Evolutionary conservation across 2,329 filamentous ascomycete genomes (phyloP), one percentile per base, ranked within the genome.

Genomic region (Scedosporium boydii): DNA sequence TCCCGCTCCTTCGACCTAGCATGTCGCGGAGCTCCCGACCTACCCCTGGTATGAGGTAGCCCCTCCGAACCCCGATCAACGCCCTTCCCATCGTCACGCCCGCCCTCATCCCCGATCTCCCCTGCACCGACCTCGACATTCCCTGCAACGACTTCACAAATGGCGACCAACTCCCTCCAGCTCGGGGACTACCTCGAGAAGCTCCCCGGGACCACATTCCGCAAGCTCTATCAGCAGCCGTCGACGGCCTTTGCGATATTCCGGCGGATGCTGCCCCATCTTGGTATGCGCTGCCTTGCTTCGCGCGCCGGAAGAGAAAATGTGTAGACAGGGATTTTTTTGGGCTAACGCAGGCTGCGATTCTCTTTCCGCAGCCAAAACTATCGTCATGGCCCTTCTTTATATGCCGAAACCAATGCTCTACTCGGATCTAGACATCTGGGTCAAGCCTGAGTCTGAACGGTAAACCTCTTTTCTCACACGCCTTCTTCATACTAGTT

Each of bases 161-260:
- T 82, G 80, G 78, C 80, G 69, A 74, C 73, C 73, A 75, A 71
- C 67, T 71, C 75, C 42, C 79, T 85, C 65, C 81, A 84, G 66
- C 82, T 87, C 64, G 90, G 93, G 72, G 93, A 97, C 72, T 98
- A 96, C 77, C 87, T 98, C 73, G 93, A 98, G 82, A 87, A 88
- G 73, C 87, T 96, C 70, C 90, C 90, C 59, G 91, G 93, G 66
- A 91, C 90, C 51, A 96, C 91, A 42, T 96, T 98, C 75, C 86
- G 87, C 72, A 89, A 91, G 75, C 83, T 99, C 56, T 99, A 99
- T 81, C 89, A 93, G 77, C 93, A 97, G 80, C 95, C 95, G 34
- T 96, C 93, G 51, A 96, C 95, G 1, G 90, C 93, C 44, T 86
- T 99, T 67, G 95, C 95, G 67, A 93, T 99, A 70, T 98, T 98